Evolutionary conservation across 2,329 filamentous ascomycete genomes (phyloP).

Genomic region (Aspergillus felis): DNA sequence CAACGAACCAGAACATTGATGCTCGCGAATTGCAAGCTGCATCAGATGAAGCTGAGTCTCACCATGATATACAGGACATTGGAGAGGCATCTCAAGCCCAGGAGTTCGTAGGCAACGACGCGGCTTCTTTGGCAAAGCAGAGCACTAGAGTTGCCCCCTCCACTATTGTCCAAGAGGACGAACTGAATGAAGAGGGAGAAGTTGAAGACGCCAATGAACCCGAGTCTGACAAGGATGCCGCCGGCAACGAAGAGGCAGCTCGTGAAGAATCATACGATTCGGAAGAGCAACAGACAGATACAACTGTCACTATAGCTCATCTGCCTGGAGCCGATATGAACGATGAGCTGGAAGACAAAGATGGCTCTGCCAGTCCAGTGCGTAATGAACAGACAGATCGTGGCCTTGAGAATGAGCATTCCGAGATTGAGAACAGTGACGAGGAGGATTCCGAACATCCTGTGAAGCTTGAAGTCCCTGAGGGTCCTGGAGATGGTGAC

Average conservation of each 20-base stretch:
- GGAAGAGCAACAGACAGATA: conserved; percentile 29
- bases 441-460: conserved; percentile 15
- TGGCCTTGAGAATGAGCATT: conserved; percentile 31
- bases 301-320: conserved; percentile 24
- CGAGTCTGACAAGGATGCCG: conserved; percentile 6
- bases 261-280: conserved; percentile 21
- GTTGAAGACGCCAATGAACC: conserved; percentile 6
- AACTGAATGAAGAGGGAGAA: conserved; percentile 10
- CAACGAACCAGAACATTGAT: conserved; percentile 13
- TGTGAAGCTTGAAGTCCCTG: conserved; percentile 11
- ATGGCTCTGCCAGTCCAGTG: conserved; percentile 7
- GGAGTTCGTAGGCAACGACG: neutral
- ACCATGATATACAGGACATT: neutral
- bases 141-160: neutral
- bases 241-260: conserved; percentile 2
- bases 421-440: conserved; percentile 19
- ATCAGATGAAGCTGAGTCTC: conserved; percentile 6
- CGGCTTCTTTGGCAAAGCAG: neutral
- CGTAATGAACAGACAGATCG: conserved; percentile 9
- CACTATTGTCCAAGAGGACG: conserved; percentile 8
- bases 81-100: neutral
- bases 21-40: conserved; percentile 13
- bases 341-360: conserved; percentile 15
- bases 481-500: conserved; percentile 2
- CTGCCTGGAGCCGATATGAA: conserved; percentile 10